Evolutionary conservation across 2,329 filamentous ascomycete genomes (phyloP).

Genomic region (Beauveria brongniartii): DNA sequence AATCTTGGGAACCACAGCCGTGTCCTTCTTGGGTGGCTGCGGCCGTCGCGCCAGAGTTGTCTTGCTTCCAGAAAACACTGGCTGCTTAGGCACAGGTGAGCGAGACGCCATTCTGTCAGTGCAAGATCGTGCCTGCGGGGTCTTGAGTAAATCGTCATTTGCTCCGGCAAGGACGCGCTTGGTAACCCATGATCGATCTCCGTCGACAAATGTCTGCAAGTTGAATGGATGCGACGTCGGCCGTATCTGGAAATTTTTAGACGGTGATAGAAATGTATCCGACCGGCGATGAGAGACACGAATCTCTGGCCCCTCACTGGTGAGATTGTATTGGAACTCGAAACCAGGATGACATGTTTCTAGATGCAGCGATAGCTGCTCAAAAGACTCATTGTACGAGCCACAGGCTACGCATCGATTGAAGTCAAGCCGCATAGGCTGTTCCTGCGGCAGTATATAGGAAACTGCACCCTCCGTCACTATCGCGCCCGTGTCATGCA

Average conservation of each 20-base stretch:
- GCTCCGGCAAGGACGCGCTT: constrained; percentile 32
- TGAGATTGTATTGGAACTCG: constrained; percentile 30
- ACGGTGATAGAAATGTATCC: constrained; percentile 21
- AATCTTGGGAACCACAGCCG: constrained; percentile 38
- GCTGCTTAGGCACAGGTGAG: constrained; percentile 14
- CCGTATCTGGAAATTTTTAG: constrained; percentile 34
- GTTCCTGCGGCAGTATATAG: constrained; percentile 36
- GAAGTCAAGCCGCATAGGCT: constrained; percentile 37
- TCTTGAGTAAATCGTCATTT: constrained; percentile 17
- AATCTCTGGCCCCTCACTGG: constrained; percentile 31
- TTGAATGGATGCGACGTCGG: constrained; percentile 36
- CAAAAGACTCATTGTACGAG: constrained; percentile 36
- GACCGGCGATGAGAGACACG: constrained; percentile 20
- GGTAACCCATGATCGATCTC: constrained; percentile 38
- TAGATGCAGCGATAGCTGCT: constrained; percentile 42
- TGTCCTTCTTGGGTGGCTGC: constrained; percentile 19
- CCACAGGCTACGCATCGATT: constrained; percentile 46
- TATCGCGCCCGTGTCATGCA: constrained; percentile 19
- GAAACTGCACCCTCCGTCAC: constrained; percentile 35
- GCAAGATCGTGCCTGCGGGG: neutral
- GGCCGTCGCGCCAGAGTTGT: neutral
- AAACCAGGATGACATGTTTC: constrained; percentile 36
- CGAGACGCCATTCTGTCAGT: constrained; percentile 18
- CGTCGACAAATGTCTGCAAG: constrained; percentile 34
- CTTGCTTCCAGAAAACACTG: neutral